Conservation (phyloP, 345 rosid genomes). For the sweet orange (Citrus sinensis) region DNA sequence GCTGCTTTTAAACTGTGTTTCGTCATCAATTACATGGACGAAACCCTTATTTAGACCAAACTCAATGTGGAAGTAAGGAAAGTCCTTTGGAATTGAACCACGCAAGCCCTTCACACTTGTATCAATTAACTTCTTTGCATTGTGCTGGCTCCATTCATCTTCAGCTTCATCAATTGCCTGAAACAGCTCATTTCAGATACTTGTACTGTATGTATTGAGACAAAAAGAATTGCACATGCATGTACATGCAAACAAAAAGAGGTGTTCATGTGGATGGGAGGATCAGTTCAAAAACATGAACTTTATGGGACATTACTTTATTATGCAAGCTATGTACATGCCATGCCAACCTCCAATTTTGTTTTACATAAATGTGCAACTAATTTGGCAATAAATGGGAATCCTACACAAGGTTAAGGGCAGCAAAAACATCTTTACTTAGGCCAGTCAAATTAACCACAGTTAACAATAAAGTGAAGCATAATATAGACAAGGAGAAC, state of each 20-base stretch:
- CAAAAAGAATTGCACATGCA: not conserved
- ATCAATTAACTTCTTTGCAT: slow-evolving; percentile 87
- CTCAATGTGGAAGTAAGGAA: slow-evolving; percentile 92
- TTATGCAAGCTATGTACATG: not conserved
- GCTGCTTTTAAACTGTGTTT: slow-evolving; percentile 70
- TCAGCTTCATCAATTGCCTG: slow-evolving; percentile 98
- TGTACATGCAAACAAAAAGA: not conserved
- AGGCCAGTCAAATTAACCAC: not conserved
- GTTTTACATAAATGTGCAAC: not conserved
- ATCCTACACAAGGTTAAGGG: not conserved
- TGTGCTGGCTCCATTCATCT: slow-evolving; percentile 98
- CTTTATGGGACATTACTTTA: not conserved
- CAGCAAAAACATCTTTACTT: not conserved
- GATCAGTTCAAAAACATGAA: not conserved
- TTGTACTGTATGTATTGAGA: not conserved
- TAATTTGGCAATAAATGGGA: not conserved
- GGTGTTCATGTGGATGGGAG: not conserved
- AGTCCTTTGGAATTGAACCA: slow-evolving; percentile 81
- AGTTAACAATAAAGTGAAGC: not conserved
- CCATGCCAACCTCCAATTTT: not conserved
- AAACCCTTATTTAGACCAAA: slow-evolving; percentile 78
- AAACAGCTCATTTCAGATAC: slow-evolving; percentile 7
- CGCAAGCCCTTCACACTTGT: slow-evolving; percentile 81
- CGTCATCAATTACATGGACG: slow-evolving; percentile 94
- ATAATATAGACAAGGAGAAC: slow-evolving; percentile 2